These are phyloP conservation scores for Friedmanniomyces simplex DNA, from an alignment of 495 filamentous ascomycete species.

Conservation along the genomic window DNA sequence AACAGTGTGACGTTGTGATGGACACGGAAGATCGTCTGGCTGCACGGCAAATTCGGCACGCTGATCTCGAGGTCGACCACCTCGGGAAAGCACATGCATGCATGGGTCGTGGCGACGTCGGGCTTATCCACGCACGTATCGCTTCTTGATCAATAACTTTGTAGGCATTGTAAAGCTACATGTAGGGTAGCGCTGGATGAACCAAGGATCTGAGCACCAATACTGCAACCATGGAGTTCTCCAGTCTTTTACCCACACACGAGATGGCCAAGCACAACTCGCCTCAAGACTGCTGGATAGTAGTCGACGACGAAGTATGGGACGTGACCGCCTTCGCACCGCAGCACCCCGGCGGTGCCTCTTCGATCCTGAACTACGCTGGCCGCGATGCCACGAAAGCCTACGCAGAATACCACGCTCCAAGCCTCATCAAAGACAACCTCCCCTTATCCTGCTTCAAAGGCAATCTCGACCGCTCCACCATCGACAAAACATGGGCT, in stretches of 20 bases:
- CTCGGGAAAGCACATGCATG: no score
- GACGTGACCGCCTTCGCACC: constrained; percentile 17
- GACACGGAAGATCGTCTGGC: no score
- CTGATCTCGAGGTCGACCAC: no score
- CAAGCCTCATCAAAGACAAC: constrained; percentile 46
- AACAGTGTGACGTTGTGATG: no score
- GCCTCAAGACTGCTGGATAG: constrained; percentile 17
- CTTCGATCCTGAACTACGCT: constrained; percentile 6
- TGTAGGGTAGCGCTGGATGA: no score
- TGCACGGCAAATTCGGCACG: no score
- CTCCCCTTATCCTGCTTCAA: constrained; percentile 37
- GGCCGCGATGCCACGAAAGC: constrained; percentile 53
- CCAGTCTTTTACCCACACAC: neutral
- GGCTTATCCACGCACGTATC: no score
- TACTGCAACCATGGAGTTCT: neutral
- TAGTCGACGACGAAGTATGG: constrained; percentile 18
- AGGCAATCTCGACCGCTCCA: constrained; percentile 44
- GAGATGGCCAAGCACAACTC: constrained; percentile 13
- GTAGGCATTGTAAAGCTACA: no score
- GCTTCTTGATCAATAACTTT: no score
- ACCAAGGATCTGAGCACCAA: no score
- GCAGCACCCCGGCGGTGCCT: constrained; percentile 19
- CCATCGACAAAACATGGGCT: constrained; percentile 9
- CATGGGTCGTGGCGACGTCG: no score
- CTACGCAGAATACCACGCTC: constrained; percentile 58